These are phyloP conservation scores for Aspergillus incahuasiensis DNA, from an alignment of 495 filamentous ascomycete genomes.

Conservation along the genomic window DNA sequence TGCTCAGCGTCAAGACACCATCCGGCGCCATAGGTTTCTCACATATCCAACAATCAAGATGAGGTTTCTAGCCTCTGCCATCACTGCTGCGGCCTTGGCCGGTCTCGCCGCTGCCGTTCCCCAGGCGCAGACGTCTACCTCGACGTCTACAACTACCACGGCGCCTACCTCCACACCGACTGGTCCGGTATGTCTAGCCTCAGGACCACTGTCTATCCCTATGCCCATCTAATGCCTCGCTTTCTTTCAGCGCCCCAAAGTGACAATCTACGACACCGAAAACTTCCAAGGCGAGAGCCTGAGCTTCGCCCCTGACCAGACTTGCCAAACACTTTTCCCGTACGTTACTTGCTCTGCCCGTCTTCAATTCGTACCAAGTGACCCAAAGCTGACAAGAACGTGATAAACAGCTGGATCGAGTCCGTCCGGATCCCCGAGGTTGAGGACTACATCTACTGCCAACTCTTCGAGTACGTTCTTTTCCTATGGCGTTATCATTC, in stretches of 20 bases:
- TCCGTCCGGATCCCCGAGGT: not conserved
- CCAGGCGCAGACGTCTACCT: no score
- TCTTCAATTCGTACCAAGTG: no score
- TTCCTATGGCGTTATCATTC: not conserved
- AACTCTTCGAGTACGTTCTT: not conserved
- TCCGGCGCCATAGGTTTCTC: no score
- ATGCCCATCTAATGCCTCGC: not conserved
- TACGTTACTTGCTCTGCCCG: not conserved
- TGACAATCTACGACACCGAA: not conserved
- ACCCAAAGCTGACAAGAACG: no score
- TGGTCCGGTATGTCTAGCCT: no score
- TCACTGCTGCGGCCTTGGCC: not conserved
- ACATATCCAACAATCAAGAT: not conserved
- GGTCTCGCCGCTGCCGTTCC: not conserved
- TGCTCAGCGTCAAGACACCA: no score
- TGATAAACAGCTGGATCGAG: not conserved
- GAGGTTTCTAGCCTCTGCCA: not conserved
- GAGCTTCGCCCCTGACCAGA: not conserved
- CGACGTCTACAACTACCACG: no score
- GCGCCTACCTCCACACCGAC: no score
- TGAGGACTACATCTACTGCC: not conserved
- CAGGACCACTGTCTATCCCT: not conserved
- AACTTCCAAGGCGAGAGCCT: not conserved
- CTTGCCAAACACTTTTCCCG: not conserved
- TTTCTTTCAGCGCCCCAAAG: not conserved